phyloP scores from a whole-genome alignment of 2,329 filamentous ascomycete genomes.

The Golovinomyces cichoracearum region DNA sequence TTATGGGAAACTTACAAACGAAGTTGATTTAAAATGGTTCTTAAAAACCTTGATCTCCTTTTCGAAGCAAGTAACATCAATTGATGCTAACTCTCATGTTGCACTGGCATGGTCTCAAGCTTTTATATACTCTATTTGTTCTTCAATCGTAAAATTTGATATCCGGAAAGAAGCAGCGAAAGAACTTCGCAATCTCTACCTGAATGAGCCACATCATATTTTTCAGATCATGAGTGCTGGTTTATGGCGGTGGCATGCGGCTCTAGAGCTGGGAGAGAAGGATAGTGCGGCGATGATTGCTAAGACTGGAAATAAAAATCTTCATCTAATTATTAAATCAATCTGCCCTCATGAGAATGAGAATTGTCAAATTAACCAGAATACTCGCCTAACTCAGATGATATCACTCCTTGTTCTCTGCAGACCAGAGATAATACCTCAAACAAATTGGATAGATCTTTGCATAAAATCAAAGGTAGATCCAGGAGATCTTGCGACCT shows the following conservation, averaged over 20 bases:
- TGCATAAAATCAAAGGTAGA: constrained; percentile 60
- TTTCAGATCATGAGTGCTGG: constrained; percentile 41
- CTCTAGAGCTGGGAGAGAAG: constrained; percentile 44
- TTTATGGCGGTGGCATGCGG: constrained; percentile 55
- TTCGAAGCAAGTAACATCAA: constrained; percentile 23
- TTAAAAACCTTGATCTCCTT: constrained; percentile 40
- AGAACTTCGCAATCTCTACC: constrained; percentile 39
- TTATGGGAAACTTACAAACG: constrained; percentile 49
- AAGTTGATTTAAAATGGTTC: constrained; percentile 59
- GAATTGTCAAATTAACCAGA: constrained; percentile 20
- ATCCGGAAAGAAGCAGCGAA: constrained; percentile 37
- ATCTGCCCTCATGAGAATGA: constrained; percentile 34
- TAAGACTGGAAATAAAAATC: constrained; percentile 36
- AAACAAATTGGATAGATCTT: constrained; percentile 65
- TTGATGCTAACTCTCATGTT: constrained; percentile 24
- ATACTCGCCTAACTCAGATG: constrained; percentile 40
- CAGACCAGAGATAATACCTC: constrained; percentile 50
- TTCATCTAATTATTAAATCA: constrained; percentile 34
- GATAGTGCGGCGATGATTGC: constrained; percentile 43
- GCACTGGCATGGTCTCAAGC: constrained; percentile 57
- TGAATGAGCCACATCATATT: constrained; percentile 28
- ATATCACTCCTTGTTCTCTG: constrained; percentile 54
- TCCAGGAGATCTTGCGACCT: constrained; percentile 49
- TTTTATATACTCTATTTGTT: constrained; percentile 52
- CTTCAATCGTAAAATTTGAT: constrained; percentile 30